Conservation (phyloP, 345 rosid genomes). For the Boechera stricta region DNA sequence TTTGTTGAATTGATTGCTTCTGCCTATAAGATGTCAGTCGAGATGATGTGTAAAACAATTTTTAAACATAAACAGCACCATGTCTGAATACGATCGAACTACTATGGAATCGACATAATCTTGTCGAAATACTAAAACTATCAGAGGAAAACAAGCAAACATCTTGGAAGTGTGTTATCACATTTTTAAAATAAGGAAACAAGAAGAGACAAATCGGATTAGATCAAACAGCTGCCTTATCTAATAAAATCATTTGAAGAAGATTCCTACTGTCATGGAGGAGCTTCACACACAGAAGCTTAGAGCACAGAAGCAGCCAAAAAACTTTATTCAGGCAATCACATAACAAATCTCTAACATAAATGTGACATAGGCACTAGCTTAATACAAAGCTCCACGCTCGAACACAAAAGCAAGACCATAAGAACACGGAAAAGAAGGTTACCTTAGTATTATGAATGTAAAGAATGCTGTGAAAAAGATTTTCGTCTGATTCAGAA, state of each 20-base stretch:
- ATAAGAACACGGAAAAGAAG: constrained; percentile 6
- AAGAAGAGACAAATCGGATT: background rate
- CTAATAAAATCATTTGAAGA: background rate
- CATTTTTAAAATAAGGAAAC: background rate
- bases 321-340: constrained; percentile 1
- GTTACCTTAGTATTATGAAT: constrained; percentile 77
- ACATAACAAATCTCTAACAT: background rate
- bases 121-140: constrained; percentile 1
- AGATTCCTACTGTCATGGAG: background rate
- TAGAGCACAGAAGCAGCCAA: background rate
- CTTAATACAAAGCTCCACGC: background rate
- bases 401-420: constrained; percentile 5
- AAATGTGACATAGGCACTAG: constrained; percentile 1
- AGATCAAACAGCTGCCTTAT: background rate
- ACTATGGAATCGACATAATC: background rate
- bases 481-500: constrained; percentile 95
- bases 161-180: background rate
- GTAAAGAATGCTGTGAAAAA: constrained; percentile 92
- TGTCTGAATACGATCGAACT: constrained; percentile 12
- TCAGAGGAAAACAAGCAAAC: background rate
- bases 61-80: constrained; percentile 3
- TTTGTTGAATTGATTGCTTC: constrained; percentile 88
- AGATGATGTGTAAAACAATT: constrained; percentile 19
- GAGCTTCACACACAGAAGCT: background rate
- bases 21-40: constrained; percentile 60